Percentiles rank a stretch among this genome's conserved stretches.
Conservation (phyloP, 2,329 filamentous ascomycete genomes). For the Dothistroma pini region DNA sequence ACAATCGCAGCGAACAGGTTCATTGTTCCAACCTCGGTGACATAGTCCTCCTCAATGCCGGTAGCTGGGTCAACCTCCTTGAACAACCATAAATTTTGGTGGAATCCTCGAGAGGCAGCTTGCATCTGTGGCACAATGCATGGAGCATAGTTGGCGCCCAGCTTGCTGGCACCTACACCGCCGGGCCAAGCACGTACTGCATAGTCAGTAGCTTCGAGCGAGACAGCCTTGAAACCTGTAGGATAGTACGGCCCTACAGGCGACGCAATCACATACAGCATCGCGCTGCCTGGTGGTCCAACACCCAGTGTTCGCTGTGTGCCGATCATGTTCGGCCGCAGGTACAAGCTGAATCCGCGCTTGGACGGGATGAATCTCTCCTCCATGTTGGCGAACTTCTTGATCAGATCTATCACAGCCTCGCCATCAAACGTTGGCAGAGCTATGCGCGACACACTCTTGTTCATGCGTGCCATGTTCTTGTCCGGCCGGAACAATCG, state of each 20-base stretch:
- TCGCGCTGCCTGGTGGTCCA: constrained; percentile 81
- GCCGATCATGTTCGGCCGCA: constrained; percentile 94
- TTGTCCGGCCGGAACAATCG: constrained; percentile 90
- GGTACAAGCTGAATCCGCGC: constrained; percentile 89
- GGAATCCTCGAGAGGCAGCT: constrained; percentile 85
- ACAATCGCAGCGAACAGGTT: constrained; percentile 89
- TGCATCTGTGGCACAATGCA: constrained; percentile 96
- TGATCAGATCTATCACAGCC: constrained; percentile 75
- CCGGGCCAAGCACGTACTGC: constrained; percentile 90
- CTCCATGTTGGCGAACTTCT: constrained; percentile 74
- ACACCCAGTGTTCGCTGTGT: constrained; percentile 94
- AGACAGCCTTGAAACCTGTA: constrained; percentile 96
- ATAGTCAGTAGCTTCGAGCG: constrained; percentile 92
- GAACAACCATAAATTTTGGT: constrained; percentile 98
- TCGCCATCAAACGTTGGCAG: constrained; percentile 78
- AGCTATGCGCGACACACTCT: constrained; percentile 84
- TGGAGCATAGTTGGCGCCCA: constrained; percentile 98
- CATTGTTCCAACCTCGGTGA: constrained; percentile 98
- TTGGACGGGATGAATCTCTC: constrained; percentile 79
- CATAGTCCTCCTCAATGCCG: constrained; percentile 66
- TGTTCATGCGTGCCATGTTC: constrained; percentile 96
- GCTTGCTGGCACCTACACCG: constrained; percentile 96
- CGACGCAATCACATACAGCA: constrained; percentile 92
- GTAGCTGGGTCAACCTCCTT: constrained; percentile 54
- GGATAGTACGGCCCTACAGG: constrained; percentile 98